phyloP scores from a whole-genome alignment of 768 basidiomycete species.

The Rhodotorula graminis region DNA sequence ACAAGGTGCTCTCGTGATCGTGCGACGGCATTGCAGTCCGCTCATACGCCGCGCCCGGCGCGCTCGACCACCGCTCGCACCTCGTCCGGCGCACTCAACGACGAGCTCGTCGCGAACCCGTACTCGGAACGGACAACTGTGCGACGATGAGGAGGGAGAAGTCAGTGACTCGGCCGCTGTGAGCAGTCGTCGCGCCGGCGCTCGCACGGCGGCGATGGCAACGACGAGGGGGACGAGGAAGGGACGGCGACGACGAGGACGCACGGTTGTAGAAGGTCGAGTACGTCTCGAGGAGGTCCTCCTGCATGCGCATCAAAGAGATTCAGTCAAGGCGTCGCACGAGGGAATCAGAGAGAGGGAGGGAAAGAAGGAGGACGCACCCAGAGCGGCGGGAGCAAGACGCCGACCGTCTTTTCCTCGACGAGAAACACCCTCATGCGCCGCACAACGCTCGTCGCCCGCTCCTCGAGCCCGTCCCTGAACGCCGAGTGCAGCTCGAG shows the following conservation, averaged over 20 bases:
- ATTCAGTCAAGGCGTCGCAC: too few relatives aligned
- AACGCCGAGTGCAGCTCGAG: constrained; percentile 58
- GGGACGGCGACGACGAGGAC: not conserved
- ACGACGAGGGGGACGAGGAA: not conserved
- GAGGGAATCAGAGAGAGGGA: too few relatives aligned
- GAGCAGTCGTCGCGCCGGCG: too few relatives aligned
- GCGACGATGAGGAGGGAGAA: not conserved
- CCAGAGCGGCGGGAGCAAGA: constrained; percentile 67
- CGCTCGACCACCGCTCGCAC: constrained; percentile 13
- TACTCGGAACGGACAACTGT: constrained; percentile 36
- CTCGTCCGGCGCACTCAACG: constrained; percentile 18
- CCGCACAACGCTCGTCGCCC: constrained; percentile 53
- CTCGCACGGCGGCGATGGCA: too few relatives aligned
- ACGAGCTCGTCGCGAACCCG: constrained; percentile 32
- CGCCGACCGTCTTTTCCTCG: constrained; percentile 66
- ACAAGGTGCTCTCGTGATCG: too few relatives aligned
- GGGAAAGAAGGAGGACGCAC: constrained; percentile 38
- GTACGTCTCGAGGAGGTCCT: constrained; percentile 70
- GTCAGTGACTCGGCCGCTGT: too few relatives aligned
- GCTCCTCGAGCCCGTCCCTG: constrained; percentile 46
- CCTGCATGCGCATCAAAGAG: constrained; percentile 42
- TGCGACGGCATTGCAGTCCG: too few relatives aligned
- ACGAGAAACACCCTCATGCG: constrained; percentile 72
- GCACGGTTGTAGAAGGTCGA: constrained; percentile 62
- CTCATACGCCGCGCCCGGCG: not conserved